phyloP scores from a whole-genome alignment of 78 protist genomes.

The Planoprotostelium fungivorum region DNA sequence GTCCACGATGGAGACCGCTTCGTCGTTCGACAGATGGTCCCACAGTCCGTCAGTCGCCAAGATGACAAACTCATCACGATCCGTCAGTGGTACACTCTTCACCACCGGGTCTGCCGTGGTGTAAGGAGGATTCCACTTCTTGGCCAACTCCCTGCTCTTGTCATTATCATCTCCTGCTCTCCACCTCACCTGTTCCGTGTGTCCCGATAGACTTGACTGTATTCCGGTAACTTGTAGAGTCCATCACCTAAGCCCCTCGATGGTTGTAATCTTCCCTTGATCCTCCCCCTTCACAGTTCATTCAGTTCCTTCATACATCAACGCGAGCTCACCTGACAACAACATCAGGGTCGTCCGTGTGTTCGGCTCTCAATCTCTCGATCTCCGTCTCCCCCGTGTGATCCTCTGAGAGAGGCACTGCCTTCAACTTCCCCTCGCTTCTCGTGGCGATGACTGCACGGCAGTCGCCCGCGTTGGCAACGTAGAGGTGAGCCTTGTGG shows the following conservation, averaged over 20 bases:
- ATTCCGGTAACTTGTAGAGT: neutral
- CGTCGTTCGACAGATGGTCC: conserved; percentile 5
- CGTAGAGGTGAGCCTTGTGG: neutral
- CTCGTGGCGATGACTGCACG: neutral
- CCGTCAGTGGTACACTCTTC: neutral
- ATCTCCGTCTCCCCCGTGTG: neutral
- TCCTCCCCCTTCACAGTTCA: neutral
- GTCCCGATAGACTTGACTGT: neutral
- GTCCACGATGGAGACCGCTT: conserved; percentile 5
- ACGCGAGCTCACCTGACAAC: neutral
- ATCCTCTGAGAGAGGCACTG: neutral
- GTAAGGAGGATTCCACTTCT: neutral
- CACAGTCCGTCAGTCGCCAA: conserved; percentile 9
- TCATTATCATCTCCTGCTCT: too few species aligned
- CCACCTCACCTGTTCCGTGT: too few species aligned
- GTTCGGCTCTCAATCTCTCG: neutral
- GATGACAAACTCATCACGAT: neutral
- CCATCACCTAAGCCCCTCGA: neutral
- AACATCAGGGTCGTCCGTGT: neutral
- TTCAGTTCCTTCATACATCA: neutral
- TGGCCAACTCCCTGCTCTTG: neutral
- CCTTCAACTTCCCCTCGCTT: neutral
- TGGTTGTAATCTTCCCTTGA: conserved; percentile 1
- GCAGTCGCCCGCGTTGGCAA: conserved; percentile 8
- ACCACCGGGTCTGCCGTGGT: neutral